Evolutionary conservation across 2,329 filamentous ascomycete species (phyloP), one percentile per base, ranked within the genome.

Genomic region (Cryphonectria naterciae): DNA sequence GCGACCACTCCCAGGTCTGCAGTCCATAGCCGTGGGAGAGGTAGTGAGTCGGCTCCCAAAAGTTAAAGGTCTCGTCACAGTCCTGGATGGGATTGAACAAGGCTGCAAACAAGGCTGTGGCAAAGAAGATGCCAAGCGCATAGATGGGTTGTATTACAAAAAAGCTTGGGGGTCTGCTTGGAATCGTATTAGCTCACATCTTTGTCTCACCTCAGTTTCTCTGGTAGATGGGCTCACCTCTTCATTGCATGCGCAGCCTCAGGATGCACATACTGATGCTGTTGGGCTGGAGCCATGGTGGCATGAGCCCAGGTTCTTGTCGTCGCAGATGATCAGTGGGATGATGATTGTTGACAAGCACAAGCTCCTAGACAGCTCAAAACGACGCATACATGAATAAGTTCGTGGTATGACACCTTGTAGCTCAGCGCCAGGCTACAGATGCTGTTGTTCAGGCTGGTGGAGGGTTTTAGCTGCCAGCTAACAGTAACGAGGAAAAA

Each of bases 1-100:
- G 96, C 0, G 95, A 97, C 82, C 98, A 99, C 81, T 99, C 96
- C 96, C 96, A 99, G 1, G 96, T 99, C 83, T 99, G 95, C 66
- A 98, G 86, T 54, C 95, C 96, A 78, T 97, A 95, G 76, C 93
- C 93, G 84, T 98, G 94, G 71, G 90, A 92, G 39, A 99, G 87
- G 81, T 98, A 99, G 81, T 99, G 96, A 0, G 95, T 90, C 0
- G 96, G 95, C 77, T 99, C 96, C 94, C 95, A 99, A 85, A 97
- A 99, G 80, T 99, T 99, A 87, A 97, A 99, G 15, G 95, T 95
- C 84, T 99, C 96, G 77, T 99, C 96, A 79, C 96, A 99, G 81
- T 99, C 96, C 80, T 98, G 95, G 74, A 99, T 97, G 0, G 96
- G 96, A 1, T 94, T 91, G 79, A 91, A 95, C 43, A 92, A 77